phyloP scores from a whole-genome alignment of 108 stramenopile genomes.

The Aurantiochytrium sp. region DNA sequence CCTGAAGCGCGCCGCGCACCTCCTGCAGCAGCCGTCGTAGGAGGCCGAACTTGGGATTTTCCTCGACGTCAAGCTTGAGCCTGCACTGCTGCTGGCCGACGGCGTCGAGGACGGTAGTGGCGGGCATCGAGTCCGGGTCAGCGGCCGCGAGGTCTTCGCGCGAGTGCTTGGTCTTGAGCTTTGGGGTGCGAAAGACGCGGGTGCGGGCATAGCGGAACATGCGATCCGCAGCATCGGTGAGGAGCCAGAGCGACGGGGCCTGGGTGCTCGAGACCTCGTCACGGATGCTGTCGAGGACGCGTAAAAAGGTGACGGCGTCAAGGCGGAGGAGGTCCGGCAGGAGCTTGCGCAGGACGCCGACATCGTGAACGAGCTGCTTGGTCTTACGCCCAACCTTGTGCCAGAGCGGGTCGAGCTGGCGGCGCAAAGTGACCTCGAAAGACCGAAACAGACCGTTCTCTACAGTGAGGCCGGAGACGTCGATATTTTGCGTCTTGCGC shows the following conservation, averaged over 20 bases:
- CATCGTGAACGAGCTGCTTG: conserved; percentile 80
- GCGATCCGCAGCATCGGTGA: conserved; percentile 75
- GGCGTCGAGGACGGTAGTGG: not conserved
- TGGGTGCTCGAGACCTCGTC: conserved; percentile 59
- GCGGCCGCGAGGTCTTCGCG: not conserved
- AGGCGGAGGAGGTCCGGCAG: conserved; percentile 83
- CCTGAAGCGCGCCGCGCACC: conserved; percentile 58
- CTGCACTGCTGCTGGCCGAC: not conserved
- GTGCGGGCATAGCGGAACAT: conserved; percentile 82
- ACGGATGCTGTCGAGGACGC: conserved; percentile 68
- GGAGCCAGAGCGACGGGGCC: conserved; percentile 77
- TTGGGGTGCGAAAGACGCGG: conserved; percentile 36
- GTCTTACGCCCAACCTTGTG: conserved; percentile 74
- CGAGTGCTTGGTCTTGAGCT: not conserved
- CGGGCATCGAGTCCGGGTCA: not conserved
- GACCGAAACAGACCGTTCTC: conserved; percentile 80
- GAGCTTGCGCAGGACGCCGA: conserved; percentile 74
- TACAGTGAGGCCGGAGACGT: conserved; percentile 63
- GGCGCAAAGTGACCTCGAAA: conserved; percentile 73
- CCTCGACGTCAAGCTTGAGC: conserved; percentile 71
- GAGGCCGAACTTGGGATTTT: conserved; percentile 85
- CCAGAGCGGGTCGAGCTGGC: conserved; percentile 92
- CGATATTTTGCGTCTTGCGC: conserved; percentile 58
- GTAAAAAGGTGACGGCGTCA: conserved; percentile 85
- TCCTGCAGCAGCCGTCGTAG: conserved; percentile 74